Base-by-base conservation (phyloP, 2,329 filamentous ascomycete species). In the Berkeleyomyces rouxiae region DNA sequence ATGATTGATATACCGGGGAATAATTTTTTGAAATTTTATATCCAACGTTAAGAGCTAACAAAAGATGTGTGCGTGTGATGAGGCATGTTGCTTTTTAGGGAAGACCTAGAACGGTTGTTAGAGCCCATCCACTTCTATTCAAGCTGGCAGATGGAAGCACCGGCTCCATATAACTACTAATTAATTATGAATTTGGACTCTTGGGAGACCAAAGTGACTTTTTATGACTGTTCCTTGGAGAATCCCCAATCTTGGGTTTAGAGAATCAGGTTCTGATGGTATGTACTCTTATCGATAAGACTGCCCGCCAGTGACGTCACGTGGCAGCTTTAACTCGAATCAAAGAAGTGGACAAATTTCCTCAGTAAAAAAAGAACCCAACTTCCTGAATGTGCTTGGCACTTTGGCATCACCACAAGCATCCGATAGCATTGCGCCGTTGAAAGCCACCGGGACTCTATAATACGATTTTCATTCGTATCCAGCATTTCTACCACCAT, bases 401-500 rank as follows among this genome's bases (percentile, higher is more conserved):
- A 46, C 58, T 46, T 47, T 47, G 5, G 16, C 44, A 31, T 31
- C 42, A 36, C 11, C 11, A 43, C 7, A 59, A 58, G 16, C 23
- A 11, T 6, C 11, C 55, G 7, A n/a, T 13, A 42, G 11, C 9
- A 11, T 37, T 53, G 23, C 23, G 10, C 23, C 3, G 3, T 53
- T 51, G 7, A 31, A 13, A 1, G 10, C 49, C 37, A 33, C 4
- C 13, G 9, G 49, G 31, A n/a, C 11, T 37, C 47, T 10, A 33
- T 16, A 9, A 33, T 2, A 1, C 13, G 4, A 5, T 13, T 23
- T 23, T 44, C 42, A n/a, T 23, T 43, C 23, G 23, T 36, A n/a
- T 33, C 7, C 51, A 23, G 31, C 44, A 6, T 37, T 36, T 7
- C 23, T 44, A 37, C 66, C 61, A 57, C 61, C 4, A 83, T 83